Conservation (phyloP, 2,329 filamentous ascomycete species). For the Ilyonectria destructans region DNA sequence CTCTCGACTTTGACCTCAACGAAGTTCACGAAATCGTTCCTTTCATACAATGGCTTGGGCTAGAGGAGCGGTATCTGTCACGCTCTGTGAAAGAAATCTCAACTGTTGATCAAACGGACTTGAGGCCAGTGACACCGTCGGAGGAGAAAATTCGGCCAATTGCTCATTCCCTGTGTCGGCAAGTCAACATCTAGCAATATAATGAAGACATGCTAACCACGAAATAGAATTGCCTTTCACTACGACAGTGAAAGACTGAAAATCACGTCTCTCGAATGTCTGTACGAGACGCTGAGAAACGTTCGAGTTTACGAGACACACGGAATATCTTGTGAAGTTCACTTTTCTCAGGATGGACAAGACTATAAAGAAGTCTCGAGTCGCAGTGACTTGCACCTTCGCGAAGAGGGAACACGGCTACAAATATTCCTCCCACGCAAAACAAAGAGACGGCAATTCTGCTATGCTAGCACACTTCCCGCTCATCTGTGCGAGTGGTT, state of each 20-base stretch:
- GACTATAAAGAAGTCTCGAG: neutral
- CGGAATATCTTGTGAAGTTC: conserved; percentile 14
- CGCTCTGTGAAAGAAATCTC: neutral
- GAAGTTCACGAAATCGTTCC: neutral
- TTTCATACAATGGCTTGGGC: conserved; percentile 4
- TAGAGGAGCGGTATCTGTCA: neutral
- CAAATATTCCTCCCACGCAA: conserved; percentile 20
- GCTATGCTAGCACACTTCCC: conserved; percentile 25
- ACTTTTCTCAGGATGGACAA: conserved; percentile 11
- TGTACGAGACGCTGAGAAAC: conserved; percentile 9
- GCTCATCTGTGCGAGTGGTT: conserved; percentile 22
- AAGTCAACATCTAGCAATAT: neutral
- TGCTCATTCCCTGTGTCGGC: conserved; percentile 14
- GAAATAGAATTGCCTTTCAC: conserved; percentile 15
- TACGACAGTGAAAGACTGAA: conserved; percentile 13
- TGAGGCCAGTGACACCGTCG: neutral
- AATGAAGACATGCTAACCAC: neutral
- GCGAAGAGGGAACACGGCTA: neutral
- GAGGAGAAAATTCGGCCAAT: conserved; percentile 5
- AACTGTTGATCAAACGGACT: conserved; percentile 7
- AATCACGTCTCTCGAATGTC: neutral
- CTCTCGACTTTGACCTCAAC: conserved; percentile 10
- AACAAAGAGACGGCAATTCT: conserved; percentile 15
- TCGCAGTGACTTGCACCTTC: conserved; percentile 15
- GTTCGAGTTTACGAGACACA: conserved; percentile 23